phyloP scores from a whole-genome alignment of 2,329 filamentous ascomycete genomes.

The Pseudocercospora fuligena region DNA sequence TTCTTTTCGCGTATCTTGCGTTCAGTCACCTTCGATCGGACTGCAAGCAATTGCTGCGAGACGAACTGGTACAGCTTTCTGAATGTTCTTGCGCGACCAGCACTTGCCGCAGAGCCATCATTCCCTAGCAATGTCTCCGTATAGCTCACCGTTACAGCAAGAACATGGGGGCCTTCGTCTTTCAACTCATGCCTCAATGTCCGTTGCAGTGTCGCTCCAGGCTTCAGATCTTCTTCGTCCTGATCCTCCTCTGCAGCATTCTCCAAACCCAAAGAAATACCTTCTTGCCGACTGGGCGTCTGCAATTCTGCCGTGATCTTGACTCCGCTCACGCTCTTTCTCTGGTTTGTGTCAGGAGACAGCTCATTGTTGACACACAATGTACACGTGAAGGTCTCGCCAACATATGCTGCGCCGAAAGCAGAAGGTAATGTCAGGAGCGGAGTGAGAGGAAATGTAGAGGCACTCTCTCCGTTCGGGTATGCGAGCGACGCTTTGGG shows the following conservation, averaged over 20 bases:
- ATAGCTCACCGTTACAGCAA: slow-evolving; percentile 92
- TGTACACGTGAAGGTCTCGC: slow-evolving; percentile 92
- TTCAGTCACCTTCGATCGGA: slow-evolving; percentile 83
- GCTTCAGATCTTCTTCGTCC: slow-evolving; percentile 49
- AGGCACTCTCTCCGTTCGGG: slow-evolving; percentile 55
- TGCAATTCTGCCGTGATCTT: slow-evolving; percentile 93
- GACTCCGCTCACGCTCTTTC: slow-evolving; percentile 70
- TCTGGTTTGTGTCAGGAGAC: slow-evolving; percentile 41
- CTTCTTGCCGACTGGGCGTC: slow-evolving; percentile 73
- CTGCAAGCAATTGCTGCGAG: slow-evolving; percentile 85
- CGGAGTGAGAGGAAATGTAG: slow-evolving; percentile 61
- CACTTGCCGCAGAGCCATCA: slow-evolving; percentile 52
- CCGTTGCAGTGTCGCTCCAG: slow-evolving; percentile 74
- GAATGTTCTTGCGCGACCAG: slow-evolving; percentile 77
- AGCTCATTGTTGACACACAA: slow-evolving; percentile 94
- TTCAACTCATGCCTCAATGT: slow-evolving; percentile 86
- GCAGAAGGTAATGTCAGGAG: slow-evolving; percentile 83
- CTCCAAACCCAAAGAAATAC: slow-evolving; percentile 62
- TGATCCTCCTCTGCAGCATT: slow-evolving; percentile 54
- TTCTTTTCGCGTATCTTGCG: slow-evolving; percentile 47
- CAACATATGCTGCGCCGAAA: slow-evolving; percentile 93
- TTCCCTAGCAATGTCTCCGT: slow-evolving; percentile 69
- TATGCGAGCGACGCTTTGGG: slow-evolving; percentile 75
- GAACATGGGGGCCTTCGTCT: slow-evolving; percentile 90
- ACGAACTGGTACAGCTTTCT: slow-evolving; percentile 96